Evolutionary conservation across 2,329 filamentous ascomycete genomes (phyloP), one percentile per base, ranked within the genome.

Genomic region (Pseudovirgaria hyperparasitica): DNA sequence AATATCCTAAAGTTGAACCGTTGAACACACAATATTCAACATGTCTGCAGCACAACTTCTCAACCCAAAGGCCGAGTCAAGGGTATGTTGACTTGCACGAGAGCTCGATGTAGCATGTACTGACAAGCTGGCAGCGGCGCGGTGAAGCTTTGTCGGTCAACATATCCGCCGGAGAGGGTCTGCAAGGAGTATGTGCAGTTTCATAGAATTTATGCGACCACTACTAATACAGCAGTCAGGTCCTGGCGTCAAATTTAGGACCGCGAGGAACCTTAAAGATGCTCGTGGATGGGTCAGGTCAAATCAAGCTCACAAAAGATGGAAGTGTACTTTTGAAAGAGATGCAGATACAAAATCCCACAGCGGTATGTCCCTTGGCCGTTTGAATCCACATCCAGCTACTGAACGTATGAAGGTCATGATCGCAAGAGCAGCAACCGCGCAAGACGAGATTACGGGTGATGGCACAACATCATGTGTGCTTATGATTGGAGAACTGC

Each of bases 261-360:
- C 90, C 90, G 31, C 70, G 82, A 45, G 90, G 87, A 39, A 96
- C 87, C 20, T 78, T 96, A 47, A 96, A 96, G 67, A 96, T 96
- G 65, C 55, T 75, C 45, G 70, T 75, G 26, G 71, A 76, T 46
- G 71, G 71, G 38, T 62, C 71, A 34, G 71, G 71, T 42, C 43
- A 90, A 74, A 98, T 98, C 65, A 98, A 98, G 65, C 72, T 98
- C 54, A 98, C 90, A 45, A 98, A 98, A 60, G 90, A 98, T 62
- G 90, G 90, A 53, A 94, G 92, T 49, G 87, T 96, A 34, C 65
- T 77, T 40, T 48, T 77, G 44, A 68, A 70, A 46, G 72, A 76
- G 52, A 76, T 76, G 72, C 86, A 96, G 74, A 96, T 96, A 54
- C 87, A 94, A 63, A 96, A 96, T 58, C 90, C 90, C 16, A 98